These are phyloP conservation scores for Starmera dryadoides DNA, from an alignment of 805 yeast species.

Conservation along the genomic window DNA sequence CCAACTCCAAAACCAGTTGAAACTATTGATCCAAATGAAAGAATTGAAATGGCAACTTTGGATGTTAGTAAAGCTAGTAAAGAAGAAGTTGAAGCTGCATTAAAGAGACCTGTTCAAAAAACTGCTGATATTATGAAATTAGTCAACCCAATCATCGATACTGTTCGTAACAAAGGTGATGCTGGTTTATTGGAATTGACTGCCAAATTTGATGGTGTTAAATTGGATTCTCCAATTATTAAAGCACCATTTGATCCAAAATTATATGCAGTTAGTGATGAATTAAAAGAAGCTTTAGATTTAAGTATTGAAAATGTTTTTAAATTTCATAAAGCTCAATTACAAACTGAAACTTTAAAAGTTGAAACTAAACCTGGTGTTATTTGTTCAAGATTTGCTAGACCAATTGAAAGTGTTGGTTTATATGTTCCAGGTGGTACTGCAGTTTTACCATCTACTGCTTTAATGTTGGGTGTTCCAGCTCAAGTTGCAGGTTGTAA, in stretches of 20 bases:
- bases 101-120: slow-evolving; percentile 92
- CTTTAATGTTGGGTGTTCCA: slow-evolving; percentile 97
- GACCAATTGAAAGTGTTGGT: slow-evolving; percentile 93
- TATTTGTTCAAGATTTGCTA: slow-evolving; percentile 85
- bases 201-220: slow-evolving; percentile 84
- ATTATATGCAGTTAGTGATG: slow-evolving; percentile 65
- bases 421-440: slow-evolving; percentile 98
- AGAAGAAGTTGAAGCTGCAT: slow-evolving; percentile 48
- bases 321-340: slow-evolving; percentile 91
- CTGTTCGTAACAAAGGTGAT: slow-evolving; percentile 76
- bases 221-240: slow-evolving; percentile 63
- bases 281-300: slow-evolving; percentile 79
- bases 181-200: slow-evolving; percentile 84
- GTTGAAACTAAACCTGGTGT: slow-evolving; percentile 97
- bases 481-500: slow-evolving; percentile 97
- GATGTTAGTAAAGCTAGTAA: slow-evolving; percentile 39
- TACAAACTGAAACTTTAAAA: slow-evolving; percentile 59
- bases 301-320: slow-evolving; percentile 82
- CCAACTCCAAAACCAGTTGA: slow-evolving; percentile 14
- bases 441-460: slow-evolving; percentile 95
- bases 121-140: slow-evolving; percentile 88
- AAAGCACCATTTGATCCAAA: slow-evolving; percentile 83
- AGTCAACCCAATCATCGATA: slow-evolving; percentile 82
- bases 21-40: slow-evolving; percentile 20
- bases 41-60: slow-evolving; percentile 28